These are phyloP conservation scores for Aureobasidium sp. DNA, from an alignment of 2,329 filamentous ascomycete species.

Conservation along the genomic window DNA sequence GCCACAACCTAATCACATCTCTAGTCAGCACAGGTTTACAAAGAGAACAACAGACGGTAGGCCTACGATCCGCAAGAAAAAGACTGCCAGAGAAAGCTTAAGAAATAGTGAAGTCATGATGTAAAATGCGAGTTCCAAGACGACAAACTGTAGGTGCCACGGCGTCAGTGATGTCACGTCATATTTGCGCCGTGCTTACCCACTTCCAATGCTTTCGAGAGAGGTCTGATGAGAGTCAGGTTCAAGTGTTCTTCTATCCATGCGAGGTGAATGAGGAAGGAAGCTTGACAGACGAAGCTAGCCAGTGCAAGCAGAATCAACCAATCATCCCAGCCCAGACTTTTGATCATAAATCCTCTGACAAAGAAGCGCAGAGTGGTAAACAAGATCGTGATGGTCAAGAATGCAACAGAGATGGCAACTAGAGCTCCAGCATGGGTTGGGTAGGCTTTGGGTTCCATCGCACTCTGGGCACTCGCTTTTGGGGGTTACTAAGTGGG, in stretches of 20 bases:
- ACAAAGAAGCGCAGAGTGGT: conserved; percentile 35
- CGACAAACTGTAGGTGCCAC: conserved; percentile 18
- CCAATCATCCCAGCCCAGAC: conserved; percentile 38
- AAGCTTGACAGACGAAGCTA: conserved; percentile 23
- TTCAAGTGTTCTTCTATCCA: neutral
- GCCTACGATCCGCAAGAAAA: conserved; percentile 37
- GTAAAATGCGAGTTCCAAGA: conserved; percentile 33
- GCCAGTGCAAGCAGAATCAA: conserved; percentile 35
- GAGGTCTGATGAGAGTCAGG: neutral
- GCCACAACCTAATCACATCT: conserved; percentile 16
- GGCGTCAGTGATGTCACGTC: neutral
- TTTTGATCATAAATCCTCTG: conserved; percentile 32
- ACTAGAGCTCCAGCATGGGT: neutral
- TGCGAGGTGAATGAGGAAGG: conserved; percentile 21
- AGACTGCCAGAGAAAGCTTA: conserved; percentile 40
- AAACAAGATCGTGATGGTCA: conserved; percentile 32
- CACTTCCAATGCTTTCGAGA: neutral
- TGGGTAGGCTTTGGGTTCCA: neutral
- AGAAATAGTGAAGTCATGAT: conserved; percentile 33
- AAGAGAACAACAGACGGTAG: neutral
- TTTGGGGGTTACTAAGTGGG: neutral
- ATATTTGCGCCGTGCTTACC: neutral
- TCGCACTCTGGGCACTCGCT: neutral
- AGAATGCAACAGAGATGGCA: conserved; percentile 20
- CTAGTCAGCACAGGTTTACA: neutral